Percentiles rank a stretch among this genome's conserved stretches.
These are phyloP conservation scores for Bipolaris zeicola DNA, from an alignment of 2,329 filamentous ascomycete species.

Conservation along the genomic window DNA sequence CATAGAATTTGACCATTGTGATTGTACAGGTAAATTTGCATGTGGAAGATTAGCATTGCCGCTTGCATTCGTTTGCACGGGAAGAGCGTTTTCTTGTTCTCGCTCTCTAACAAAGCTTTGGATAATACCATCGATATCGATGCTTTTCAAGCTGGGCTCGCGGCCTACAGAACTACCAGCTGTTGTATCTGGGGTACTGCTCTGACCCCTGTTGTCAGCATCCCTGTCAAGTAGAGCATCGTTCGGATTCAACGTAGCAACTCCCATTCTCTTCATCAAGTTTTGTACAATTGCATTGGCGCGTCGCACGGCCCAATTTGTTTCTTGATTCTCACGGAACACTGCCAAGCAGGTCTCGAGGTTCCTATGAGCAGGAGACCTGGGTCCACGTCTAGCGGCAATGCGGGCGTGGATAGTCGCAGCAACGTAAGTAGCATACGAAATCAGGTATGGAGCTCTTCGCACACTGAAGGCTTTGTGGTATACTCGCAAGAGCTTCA, in stretches of 20 bases:
- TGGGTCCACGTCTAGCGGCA: slow-evolving; percentile 51
- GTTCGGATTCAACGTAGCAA: slow-evolving; percentile 20
- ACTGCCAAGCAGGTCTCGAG: slow-evolving; percentile 55
- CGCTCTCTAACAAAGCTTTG: slow-evolving; percentile 50
- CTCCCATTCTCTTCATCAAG: slow-evolving; percentile 54
- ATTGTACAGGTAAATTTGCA: neutral
- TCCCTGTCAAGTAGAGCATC: slow-evolving; percentile 26
- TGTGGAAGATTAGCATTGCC: neutral
- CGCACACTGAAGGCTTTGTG: slow-evolving; percentile 54
- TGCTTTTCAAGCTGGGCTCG: slow-evolving; percentile 34
- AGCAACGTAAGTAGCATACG: slow-evolving; percentile 62
- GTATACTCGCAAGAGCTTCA: slow-evolving; percentile 53
- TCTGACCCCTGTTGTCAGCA: slow-evolving; percentile 1
- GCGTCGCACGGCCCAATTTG: slow-evolving; percentile 56
- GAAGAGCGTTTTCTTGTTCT: slow-evolving; percentile 13
- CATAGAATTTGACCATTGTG: neutral
- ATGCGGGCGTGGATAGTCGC: slow-evolving; percentile 61
- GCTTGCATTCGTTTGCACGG: neutral
- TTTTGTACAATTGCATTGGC: slow-evolving; percentile 54
- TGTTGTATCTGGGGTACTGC: slow-evolving; percentile 12
- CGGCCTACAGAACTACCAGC: slow-evolving; percentile 16
- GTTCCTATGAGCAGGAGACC: slow-evolving; percentile 43
- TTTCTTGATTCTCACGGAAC: slow-evolving; percentile 57
- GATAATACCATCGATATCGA: slow-evolving; percentile 53
- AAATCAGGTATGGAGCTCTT: slow-evolving; percentile 59